phyloP scores from a whole-genome alignment of 2,329 filamentous ascomycete species.

The Chrysosporium queenslandicum region DNA sequence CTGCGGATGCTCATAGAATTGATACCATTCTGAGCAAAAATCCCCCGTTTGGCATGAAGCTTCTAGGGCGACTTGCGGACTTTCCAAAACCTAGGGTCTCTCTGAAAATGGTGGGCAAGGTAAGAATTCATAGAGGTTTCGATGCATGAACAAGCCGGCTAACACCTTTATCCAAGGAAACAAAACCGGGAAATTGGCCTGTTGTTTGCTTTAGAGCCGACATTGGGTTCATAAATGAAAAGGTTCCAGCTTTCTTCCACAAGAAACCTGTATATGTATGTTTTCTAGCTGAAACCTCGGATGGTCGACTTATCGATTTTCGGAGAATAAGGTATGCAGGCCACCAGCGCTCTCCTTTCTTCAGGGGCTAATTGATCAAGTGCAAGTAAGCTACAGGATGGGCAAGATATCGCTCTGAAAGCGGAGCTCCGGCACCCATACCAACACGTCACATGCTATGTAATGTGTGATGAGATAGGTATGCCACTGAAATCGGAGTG shows the following conservation, averaged over 20 bases:
- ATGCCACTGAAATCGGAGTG: constrained; percentile 15
- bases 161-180: constrained; percentile 29
- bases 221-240: constrained; percentile 62
- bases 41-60: constrained; percentile 66
- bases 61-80: constrained; percentile 53
- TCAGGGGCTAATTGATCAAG: constrained; percentile 31
- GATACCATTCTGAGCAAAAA: constrained; percentile 69
- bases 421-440: constrained; percentile 46
- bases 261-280: constrained; percentile 58
- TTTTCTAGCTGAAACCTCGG: constrained; percentile 61
- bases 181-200: constrained; percentile 35
- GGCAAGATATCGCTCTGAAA: constrained; percentile 51
- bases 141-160: constrained; percentile 26
- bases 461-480: constrained; percentile 80
- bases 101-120: constrained; percentile 43
- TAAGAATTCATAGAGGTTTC: constrained; percentile 30
- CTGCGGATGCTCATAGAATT: constrained; percentile 58
- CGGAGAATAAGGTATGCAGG: constrained; percentile 44
- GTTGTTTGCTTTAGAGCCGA: constrained; percentile 55
- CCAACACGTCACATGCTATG: constrained; percentile 54
- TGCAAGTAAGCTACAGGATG: constrained; percentile 54
- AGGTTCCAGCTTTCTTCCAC: constrained; percentile 51
- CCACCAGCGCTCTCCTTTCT: neutral
- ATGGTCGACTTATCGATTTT: constrained; percentile 61
- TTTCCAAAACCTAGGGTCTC: constrained; percentile 61